These are phyloP conservation scores for Hibiscus mutabilis DNA, from an alignment of 345 rosid genomes.

Conservation along the genomic window DNA sequence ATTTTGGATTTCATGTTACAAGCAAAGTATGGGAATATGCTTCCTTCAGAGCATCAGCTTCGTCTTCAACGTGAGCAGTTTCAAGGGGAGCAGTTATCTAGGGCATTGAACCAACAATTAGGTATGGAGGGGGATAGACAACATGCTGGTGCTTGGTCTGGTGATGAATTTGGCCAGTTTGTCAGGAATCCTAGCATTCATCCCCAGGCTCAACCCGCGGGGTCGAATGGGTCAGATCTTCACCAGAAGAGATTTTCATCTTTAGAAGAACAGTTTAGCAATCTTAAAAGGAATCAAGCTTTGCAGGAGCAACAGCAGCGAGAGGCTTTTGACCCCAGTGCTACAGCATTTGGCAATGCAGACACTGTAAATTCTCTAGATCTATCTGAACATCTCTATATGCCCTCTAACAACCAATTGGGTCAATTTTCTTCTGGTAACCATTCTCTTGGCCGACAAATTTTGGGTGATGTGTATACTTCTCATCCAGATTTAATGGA, in stretches of 20 bases:
- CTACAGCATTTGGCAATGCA: conserved; percentile 20
- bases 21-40: conserved; percentile 21
- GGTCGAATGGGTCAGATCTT: conserved; percentile 22
- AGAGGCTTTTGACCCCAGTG: conserved; percentile 24
- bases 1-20: conserved; percentile 27
- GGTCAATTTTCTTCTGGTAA: conserved; percentile 21
- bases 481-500: conserved; percentile 19
- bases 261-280: conserved; percentile 22
- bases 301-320: conserved; percentile 25
- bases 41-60: conserved; percentile 26
- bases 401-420: conserved; percentile 18
- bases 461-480: conserved; percentile 23
- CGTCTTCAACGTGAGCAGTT: conserved; percentile 31
- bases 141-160: conserved; percentile 17
- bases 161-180: conserved; percentile 25
- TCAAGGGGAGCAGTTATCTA: conserved; percentile 28
- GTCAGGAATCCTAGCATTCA: conserved; percentile 12
- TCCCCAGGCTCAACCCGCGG: conserved; percentile 20
- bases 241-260: conserved; percentile 25
- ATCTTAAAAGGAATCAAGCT: conserved; percentile 19
- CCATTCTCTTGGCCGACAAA: conserved; percentile 9
- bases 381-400: conserved; percentile 16
- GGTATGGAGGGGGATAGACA: conserved; percentile 26
- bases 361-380: conserved; percentile 21
- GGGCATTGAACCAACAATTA: conserved; percentile 26